These are phyloP conservation scores for Xylariaceae sp. DNA, from an alignment of 2,329 filamentous ascomycete genomes.

Conservation along the genomic window DNA sequence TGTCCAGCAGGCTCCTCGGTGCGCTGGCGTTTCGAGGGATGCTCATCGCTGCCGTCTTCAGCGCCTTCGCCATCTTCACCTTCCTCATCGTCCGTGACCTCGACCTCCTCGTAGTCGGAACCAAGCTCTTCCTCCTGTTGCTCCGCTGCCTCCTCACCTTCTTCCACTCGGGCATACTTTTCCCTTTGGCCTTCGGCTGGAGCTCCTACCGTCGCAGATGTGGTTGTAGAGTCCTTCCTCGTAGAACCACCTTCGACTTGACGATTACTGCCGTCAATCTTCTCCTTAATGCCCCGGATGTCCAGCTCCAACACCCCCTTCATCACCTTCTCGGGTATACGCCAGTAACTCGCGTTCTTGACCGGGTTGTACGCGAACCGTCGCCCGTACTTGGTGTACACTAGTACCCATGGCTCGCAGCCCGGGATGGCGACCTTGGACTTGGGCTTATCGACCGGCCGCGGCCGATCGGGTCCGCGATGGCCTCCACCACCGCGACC, in stretches of 20 bases:
- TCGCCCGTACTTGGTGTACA: conserved; percentile 88
- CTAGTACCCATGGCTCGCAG: conserved; percentile 83
- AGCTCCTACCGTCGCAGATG: neutral
- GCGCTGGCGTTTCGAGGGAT: conserved; percentile 52
- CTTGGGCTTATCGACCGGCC: conserved; percentile 77
- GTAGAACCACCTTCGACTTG: conserved; percentile 22
- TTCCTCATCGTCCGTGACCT: conserved; percentile 65
- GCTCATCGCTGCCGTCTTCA: conserved; percentile 50
- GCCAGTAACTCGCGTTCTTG: conserved; percentile 92
- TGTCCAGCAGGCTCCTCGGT: conserved; percentile 46
- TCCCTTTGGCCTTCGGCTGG: conserved; percentile 13
- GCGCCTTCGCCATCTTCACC: conserved; percentile 55
- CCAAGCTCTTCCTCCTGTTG: conserved; percentile 56
- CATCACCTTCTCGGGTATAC: conserved; percentile 85
- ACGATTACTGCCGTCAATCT: conserved; percentile 42
- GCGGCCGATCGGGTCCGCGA: conserved; percentile 61
- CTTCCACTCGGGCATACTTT: conserved; percentile 35
- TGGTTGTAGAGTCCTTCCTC: conserved; percentile 8
- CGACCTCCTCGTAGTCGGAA: conserved; percentile 76
- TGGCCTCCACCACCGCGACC: conserved; percentile 51
- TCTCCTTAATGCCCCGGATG: conserved; percentile 67
- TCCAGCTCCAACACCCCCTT: conserved; percentile 75
- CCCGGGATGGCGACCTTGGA: conserved; percentile 78
- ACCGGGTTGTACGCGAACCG: conserved; percentile 87
- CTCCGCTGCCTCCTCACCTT: conserved; percentile 51